Percentiles rank a stretch among this genome's conserved stretches.
Evolutionary conservation across 1,139 yeast species (phyloP).

Genomic region (Debaryomyces fabryi): DNA sequence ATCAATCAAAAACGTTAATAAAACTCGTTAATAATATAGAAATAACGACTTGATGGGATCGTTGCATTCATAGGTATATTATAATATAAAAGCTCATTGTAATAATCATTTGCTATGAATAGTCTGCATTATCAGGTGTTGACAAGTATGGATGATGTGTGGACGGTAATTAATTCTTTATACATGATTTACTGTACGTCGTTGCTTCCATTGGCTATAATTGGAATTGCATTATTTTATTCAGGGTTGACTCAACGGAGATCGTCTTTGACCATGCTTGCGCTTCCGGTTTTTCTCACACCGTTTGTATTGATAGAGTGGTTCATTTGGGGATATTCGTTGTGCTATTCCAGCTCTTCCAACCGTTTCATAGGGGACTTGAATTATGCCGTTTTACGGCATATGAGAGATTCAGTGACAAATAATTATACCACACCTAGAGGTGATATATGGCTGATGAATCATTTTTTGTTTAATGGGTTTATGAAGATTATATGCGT

Average conservation of each 20-base stretch:
- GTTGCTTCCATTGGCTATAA: slow-evolving; percentile 34
- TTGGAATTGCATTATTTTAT: slow-evolving; percentile 55
- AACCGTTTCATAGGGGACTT: slow-evolving; percentile 53
- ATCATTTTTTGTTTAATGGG: slow-evolving; percentile 52
- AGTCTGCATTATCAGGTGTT: neutral
- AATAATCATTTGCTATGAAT: neutral
- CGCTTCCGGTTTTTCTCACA: slow-evolving; percentile 47
- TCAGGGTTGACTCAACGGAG: slow-evolving; percentile 61
- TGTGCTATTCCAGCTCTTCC: slow-evolving; percentile 46
- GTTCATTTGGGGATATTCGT: slow-evolving; percentile 61
- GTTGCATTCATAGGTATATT: neutral
- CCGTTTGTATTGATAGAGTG: slow-evolving; percentile 54
- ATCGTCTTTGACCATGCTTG: slow-evolving; percentile 57
- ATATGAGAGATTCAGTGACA: slow-evolving; percentile 27
- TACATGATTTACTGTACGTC: slow-evolving; percentile 42
- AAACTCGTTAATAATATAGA: neutral
- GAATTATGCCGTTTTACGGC: slow-evolving; percentile 43
- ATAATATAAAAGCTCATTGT: neutral
- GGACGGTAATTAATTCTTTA: slow-evolving; percentile 36
- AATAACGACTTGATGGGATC: neutral
- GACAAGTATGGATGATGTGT: slow-evolving; percentile 11
- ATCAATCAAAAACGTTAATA: neutral
- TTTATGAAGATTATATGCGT: slow-evolving; percentile 56
- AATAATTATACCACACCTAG: slow-evolving; percentile 35
- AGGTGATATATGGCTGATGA: slow-evolving; percentile 43